Percentiles rank a stretch among this genome's conserved stretches.
Conservation (phyloP, 495 filamentous ascomycete genomes). For the Filosporella fistucella region DNA sequence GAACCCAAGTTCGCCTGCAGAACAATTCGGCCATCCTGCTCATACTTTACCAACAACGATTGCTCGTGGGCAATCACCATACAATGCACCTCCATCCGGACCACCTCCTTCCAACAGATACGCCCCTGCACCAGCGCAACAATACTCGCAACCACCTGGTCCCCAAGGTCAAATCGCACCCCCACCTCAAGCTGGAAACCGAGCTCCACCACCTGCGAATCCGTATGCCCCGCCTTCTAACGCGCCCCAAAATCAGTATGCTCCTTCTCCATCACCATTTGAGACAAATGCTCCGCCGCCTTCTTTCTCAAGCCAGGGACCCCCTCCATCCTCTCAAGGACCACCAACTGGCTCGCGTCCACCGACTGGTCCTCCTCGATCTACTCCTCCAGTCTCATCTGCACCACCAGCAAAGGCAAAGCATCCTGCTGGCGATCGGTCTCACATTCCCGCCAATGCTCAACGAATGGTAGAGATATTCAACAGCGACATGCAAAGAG, state of each 20-base stretch:
- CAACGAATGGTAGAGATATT: slow-evolving; percentile 78
- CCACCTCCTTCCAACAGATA: slow-evolving; percentile 77
- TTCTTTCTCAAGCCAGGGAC: slow-evolving; percentile 19
- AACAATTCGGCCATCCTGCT: slow-evolving; percentile 40
- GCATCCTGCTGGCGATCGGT: slow-evolving; percentile 82
- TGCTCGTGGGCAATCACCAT: slow-evolving; percentile 77
- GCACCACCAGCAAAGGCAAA: slow-evolving; percentile 42
- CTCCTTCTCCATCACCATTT: slow-evolving; percentile 28
- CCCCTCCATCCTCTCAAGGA: slow-evolving; percentile 23
- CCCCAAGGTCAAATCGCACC: slow-evolving; percentile 40
- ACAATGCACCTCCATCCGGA: slow-evolving; percentile 76
- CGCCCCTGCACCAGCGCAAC: slow-evolving; percentile 69
- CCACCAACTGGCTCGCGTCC: slow-evolving; percentile 28
- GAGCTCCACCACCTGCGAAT: slow-evolving; percentile 43
- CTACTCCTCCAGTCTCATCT: slow-evolving; percentile 38
- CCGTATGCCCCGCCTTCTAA: slow-evolving; percentile 54
- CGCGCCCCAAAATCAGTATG: slow-evolving; percentile 30
- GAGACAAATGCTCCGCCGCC: slow-evolving; percentile 23
- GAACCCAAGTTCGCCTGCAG: slow-evolving; percentile 34
- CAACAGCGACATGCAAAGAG: slow-evolving; percentile 77
- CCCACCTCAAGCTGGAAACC: slow-evolving; percentile 41
- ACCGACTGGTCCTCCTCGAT: slow-evolving; percentile 26
- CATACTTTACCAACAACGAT: slow-evolving; percentile 44
- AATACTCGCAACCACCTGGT: slow-evolving; percentile 37
- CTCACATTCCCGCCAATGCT: slow-evolving; percentile 76